These are phyloP conservation scores for Aegilops speltoides DNA, from an alignment of 176 grass and related monocot genomes.

Conservation along the genomic window DNA sequence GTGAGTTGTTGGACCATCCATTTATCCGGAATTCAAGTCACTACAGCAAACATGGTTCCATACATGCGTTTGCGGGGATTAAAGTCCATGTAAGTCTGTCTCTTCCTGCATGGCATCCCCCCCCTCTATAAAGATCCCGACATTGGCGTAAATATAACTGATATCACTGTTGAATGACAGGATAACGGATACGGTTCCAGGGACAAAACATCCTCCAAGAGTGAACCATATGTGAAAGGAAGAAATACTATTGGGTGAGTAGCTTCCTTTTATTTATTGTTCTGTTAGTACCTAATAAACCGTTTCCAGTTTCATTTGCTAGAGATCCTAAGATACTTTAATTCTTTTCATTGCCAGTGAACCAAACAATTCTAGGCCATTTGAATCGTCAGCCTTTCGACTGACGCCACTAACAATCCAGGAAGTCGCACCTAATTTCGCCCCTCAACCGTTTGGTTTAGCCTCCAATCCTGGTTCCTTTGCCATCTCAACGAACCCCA, in stretches of 20 bases:
- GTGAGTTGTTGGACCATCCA: slow-evolving; percentile 68
- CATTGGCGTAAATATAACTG: slow-evolving; percentile 9
- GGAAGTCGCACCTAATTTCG: slow-evolving; percentile 39
- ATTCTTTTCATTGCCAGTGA: slow-evolving; percentile 37
- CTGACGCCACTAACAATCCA: slow-evolving; percentile 39
- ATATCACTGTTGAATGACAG: slow-evolving; percentile 38
- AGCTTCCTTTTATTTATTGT: background rate
- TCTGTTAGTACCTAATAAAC: background rate
- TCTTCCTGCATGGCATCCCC: background rate
- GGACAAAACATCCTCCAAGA: slow-evolving; percentile 55
- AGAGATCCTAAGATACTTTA: slow-evolving; percentile 24
- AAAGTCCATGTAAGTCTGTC: slow-evolving; percentile 44
- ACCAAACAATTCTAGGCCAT: slow-evolving; percentile 37
- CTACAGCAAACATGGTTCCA: slow-evolving; percentile 63
- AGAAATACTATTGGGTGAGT: slow-evolving; percentile 45
- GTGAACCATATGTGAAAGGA: slow-evolving; percentile 56
- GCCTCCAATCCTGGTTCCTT: slow-evolving; percentile 31
- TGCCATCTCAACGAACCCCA: slow-evolving; percentile 20
- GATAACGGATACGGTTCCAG: slow-evolving; percentile 42
- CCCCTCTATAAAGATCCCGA: background rate
- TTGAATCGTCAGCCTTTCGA: slow-evolving; percentile 39
- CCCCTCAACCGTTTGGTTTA: slow-evolving; percentile 25
- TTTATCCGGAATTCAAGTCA: slow-evolving; percentile 77
- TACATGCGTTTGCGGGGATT: slow-evolving; percentile 53
- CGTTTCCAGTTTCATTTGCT: slow-evolving; percentile 14